Evolutionary conservation across 1,284 basidiomycete genomes (phyloP).

Genomic region (Puccinia triticina): DNA sequence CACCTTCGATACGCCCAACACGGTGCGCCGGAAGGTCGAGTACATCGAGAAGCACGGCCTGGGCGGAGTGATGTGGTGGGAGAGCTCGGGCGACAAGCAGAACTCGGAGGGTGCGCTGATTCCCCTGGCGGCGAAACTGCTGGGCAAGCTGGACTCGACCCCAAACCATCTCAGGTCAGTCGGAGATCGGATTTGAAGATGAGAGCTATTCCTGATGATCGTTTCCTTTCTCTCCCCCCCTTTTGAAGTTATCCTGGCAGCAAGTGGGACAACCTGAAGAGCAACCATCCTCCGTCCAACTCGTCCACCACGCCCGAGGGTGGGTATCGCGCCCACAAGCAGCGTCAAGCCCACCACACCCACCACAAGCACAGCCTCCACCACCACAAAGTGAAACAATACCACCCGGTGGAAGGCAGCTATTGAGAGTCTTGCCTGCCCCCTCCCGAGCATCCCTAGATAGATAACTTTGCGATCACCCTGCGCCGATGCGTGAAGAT

Average conservation of each 20-base stretch:
- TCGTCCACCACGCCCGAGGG: not conserved
- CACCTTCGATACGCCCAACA: conserved; percentile 44
- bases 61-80: conserved; percentile 52
- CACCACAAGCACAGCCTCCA: not conserved
- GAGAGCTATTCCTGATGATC: not conserved
- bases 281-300: not conserved
- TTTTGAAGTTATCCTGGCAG: conserved; percentile 44
- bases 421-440: conserved; percentile 19
- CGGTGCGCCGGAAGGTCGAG: conserved; percentile 36
- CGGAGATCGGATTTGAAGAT: not conserved
- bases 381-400: conserved; percentile 2
- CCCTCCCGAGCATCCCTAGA: not conserved
- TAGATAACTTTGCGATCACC: not conserved
- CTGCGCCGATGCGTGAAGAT: not conserved
- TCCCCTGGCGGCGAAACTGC: conserved; percentile 45
- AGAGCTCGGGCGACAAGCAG: conserved; percentile 49
- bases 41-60: conserved; percentile 34
- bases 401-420: conserved; percentile 38
- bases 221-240: not conserved
- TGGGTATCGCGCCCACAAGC: conserved; percentile 4
- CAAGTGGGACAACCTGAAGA: conserved; percentile 50
- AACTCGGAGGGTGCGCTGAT: conserved; percentile 29
- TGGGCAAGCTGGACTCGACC: conserved; percentile 46
- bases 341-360: not conserved
- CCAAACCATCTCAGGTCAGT: conserved; percentile 45